Conservation (phyloP, 306 rosid species). For the Calophaca sinica region DNA sequence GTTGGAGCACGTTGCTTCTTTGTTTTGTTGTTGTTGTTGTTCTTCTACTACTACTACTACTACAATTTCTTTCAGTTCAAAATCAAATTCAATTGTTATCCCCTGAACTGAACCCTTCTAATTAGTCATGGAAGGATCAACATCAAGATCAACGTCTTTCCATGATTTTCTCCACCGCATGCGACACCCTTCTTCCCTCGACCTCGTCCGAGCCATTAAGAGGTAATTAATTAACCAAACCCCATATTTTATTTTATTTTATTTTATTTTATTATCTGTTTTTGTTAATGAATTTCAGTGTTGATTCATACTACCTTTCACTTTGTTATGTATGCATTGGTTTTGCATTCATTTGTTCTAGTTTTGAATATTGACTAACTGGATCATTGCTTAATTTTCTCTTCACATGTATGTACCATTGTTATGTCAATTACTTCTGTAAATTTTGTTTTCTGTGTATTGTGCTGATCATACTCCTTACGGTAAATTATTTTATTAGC, state of each 20-base stretch:
- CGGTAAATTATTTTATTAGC: conserved; percentile 39
- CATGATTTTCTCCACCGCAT: conserved; percentile 78
- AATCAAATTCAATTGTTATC: not conserved
- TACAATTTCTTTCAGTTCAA: conserved; percentile 19
- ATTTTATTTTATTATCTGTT: not conserved
- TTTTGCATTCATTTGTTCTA: not conserved
- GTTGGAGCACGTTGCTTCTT: not conserved
- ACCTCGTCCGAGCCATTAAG: conserved; percentile 77
- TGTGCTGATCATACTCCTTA: not conserved
- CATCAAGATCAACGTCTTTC: conserved; percentile 51
- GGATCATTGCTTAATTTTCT: conserved; percentile 5
- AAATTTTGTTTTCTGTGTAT: conserved; percentile 9
- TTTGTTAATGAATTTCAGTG: no score
- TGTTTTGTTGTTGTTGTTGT: not conserved
- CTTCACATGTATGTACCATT: not conserved
- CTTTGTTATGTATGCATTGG: not conserved
- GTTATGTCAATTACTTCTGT: not conserved
- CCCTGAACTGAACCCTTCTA: not conserved
- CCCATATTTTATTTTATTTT: not conserved
- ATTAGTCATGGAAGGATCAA: conserved; percentile 49
- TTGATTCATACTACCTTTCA: not conserved
- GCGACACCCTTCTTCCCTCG: conserved; percentile 78
- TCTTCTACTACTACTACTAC: not conserved
- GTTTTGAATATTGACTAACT: not conserved
- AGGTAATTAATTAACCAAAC: conserved; percentile 45